Evolutionary conservation across 176 grass and related monocot genomes (phyloP).

Genomic region (Cenchrus purpureus): DNA sequence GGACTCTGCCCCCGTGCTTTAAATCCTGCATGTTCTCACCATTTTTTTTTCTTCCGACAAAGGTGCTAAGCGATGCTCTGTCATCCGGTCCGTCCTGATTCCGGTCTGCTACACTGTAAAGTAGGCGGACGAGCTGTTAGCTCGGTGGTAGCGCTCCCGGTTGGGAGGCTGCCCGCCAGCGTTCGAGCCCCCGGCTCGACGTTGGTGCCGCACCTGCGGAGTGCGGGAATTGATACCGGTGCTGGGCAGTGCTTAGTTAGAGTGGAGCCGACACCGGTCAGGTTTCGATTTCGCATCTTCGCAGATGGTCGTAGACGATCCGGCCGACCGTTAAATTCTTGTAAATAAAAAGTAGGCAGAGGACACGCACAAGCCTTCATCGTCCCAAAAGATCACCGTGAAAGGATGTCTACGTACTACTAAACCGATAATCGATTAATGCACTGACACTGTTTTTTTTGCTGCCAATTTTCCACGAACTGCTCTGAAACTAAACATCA

Average conservation of each 20-base stretch:
- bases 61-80: neutral
- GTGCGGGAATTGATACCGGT: too few relatives aligned
- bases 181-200: too few relatives aligned
- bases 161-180: too few relatives aligned
- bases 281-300: too few relatives aligned
- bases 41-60: neutral
- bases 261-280: too few relatives aligned
- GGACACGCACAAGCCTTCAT: neutral
- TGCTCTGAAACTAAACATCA: neutral
- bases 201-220: too few relatives aligned
- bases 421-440: neutral
- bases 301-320: too few relatives aligned
- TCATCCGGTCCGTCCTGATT: neutral
- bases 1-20: slow-evolving; percentile 19
- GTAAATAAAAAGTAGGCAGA: slow-evolving; percentile 31
- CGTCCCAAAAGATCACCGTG: neutral
- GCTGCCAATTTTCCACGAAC: too few relatives aligned
- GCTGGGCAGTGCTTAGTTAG: too few relatives aligned
- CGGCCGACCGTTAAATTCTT: too few relatives aligned
- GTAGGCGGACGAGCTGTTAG: neutral
- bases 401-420: neutral
- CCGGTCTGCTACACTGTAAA: neutral
- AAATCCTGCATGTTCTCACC: neutral
- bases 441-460: too few relatives aligned
- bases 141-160: too few relatives aligned